These are phyloP conservation scores for Vachellia pachyceras DNA, from an alignment of 306 rosid genomes.

Conservation along the genomic window DNA sequence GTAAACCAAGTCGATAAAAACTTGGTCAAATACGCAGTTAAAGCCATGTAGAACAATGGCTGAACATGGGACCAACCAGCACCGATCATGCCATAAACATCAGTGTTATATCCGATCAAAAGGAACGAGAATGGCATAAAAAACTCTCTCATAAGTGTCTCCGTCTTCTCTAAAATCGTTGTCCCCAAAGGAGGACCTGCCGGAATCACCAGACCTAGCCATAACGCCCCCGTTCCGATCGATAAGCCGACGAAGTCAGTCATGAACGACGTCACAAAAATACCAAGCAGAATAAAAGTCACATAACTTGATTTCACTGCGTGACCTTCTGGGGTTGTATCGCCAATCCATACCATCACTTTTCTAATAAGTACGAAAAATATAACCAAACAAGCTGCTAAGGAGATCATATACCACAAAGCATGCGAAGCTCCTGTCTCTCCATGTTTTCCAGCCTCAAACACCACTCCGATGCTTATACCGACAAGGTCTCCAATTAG, in stretches of 20 bases:
- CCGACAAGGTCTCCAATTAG: slow-evolving; percentile 59
- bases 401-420: slow-evolving; percentile 55
- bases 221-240: slow-evolving; percentile 61
- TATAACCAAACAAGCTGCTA: not conserved
- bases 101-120: slow-evolving; percentile 53
- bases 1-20: slow-evolving; percentile 41
- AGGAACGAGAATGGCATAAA: slow-evolving; percentile 69
- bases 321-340: slow-evolving; percentile 55
- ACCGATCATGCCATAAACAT: slow-evolving; percentile 44
- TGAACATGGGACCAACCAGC: slow-evolving; percentile 50
- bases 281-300: slow-evolving; percentile 45
- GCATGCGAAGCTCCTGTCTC: slow-evolving; percentile 16
- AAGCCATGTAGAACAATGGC: slow-evolving; percentile 54
- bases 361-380: slow-evolving; percentile 32
- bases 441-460: slow-evolving; percentile 64
- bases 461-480: not conserved
- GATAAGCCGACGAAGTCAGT: slow-evolving; percentile 69
- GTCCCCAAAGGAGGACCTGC: slow-evolving; percentile 82
- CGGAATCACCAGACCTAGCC: slow-evolving; percentile 71
- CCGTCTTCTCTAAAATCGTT: slow-evolving; percentile 46
- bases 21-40: slow-evolving; percentile 52
- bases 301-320: slow-evolving; percentile 49
- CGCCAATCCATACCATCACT: slow-evolving; percentile 45
- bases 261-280: slow-evolving; percentile 53
- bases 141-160: slow-evolving; percentile 52